Evolutionary conservation across 2,329 filamentous ascomycete species (phyloP).

Genomic region (Xylaria sp.): DNA sequence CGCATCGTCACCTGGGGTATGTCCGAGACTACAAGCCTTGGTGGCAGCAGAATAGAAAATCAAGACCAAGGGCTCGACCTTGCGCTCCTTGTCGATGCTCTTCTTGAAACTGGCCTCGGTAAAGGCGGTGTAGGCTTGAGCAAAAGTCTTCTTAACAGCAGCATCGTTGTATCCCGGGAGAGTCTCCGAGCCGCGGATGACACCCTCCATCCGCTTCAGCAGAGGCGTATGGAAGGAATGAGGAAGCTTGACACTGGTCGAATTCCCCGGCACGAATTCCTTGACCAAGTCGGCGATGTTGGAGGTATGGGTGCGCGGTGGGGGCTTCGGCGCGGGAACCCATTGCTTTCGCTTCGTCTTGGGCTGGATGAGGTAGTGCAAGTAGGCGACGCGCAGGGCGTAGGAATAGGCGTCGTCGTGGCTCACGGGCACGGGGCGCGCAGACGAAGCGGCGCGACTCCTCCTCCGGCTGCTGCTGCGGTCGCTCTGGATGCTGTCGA

Average conservation of each 20-base stretch:
- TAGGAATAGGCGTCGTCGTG: conserved; percentile 90
- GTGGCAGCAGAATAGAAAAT: conserved; percentile 97
- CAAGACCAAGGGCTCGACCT: conserved; percentile 90
- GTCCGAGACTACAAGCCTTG: conserved; percentile 82
- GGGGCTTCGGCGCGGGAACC: conserved; percentile 73
- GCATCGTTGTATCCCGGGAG: conserved; percentile 90
- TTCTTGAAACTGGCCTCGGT: conserved; percentile 90
- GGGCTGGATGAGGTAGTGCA: conserved; percentile 92
- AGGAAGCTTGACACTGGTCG: conserved; percentile 66
- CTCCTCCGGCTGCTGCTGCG: conserved; percentile 55
- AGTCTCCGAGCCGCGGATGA: conserved; percentile 83
- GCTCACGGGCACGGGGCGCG: conserved; percentile 61
- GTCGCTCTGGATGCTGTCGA: conserved; percentile 64
- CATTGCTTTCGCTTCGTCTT: conserved; percentile 91
- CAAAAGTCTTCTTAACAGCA: conserved; percentile 93
- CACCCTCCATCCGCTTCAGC: conserved; percentile 80
- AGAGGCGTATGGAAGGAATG: conserved; percentile 64
- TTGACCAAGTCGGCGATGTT: conserved; percentile 88
- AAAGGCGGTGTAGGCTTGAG: conserved; percentile 91
- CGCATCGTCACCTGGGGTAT: conserved; percentile 80
- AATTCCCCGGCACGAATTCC: conserved; percentile 74
- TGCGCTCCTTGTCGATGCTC: conserved; percentile 91
- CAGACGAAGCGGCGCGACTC: conserved; percentile 55
- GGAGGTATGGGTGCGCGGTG: conserved; percentile 71
- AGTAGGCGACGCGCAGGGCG: conserved; percentile 88